Conservation (phyloP, 176 grass and related monocot species). For the Hordeum marinum region DNA sequence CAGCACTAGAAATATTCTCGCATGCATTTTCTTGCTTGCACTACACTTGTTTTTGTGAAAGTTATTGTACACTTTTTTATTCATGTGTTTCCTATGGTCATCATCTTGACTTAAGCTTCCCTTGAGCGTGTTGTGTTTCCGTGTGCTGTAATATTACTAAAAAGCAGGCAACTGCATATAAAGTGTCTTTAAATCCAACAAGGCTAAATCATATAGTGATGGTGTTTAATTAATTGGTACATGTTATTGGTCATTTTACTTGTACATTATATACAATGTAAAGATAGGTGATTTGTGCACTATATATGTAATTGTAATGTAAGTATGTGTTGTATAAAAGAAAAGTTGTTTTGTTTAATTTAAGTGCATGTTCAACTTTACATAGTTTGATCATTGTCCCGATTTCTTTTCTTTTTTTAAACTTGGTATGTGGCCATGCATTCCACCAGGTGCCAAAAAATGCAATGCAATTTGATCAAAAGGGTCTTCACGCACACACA, state of each 20-base stretch:
- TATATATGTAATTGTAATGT: too few relatives aligned
- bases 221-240: not conserved
- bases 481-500: too few relatives aligned
- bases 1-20: not conserved
- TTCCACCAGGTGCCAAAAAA: too few relatives aligned
- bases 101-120: not conserved
- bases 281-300: not conserved
- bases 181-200: not conserved
- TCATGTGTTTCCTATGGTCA: not conserved
- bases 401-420: too few relatives aligned
- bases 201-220: not conserved
- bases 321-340: too few relatives aligned
- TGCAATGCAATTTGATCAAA: too few relatives aligned
- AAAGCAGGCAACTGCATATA: not conserved
- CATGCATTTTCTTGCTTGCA: not conserved
- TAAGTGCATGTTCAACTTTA: too few relatives aligned
- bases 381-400: too few relatives aligned
- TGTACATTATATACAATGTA: not conserved
- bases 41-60: not conserved
- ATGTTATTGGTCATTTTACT: not conserved
- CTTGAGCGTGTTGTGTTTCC: not conserved
- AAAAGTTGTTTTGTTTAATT: too few relatives aligned
- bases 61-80: not conserved
- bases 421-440: too few relatives aligned
- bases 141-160: not conserved